phyloP scores from a whole-genome alignment of 1,284 basidiomycete species.

The Austroboletus novae-zelandiae region DNA sequence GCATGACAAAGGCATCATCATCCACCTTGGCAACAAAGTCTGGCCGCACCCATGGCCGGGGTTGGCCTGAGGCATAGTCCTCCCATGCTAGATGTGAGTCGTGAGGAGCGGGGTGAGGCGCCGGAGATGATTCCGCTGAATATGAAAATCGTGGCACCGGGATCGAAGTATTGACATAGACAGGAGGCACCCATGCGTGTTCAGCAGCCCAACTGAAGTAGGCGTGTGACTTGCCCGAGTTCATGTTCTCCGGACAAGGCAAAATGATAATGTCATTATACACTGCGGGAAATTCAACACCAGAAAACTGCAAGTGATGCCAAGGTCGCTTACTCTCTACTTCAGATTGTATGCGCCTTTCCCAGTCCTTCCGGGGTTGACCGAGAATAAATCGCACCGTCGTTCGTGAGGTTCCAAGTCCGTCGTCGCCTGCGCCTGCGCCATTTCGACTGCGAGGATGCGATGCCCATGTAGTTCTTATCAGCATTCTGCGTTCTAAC shows the following conservation, averaged over 20 bases:
- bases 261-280: slow-evolving; percentile 90
- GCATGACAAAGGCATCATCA: slow-evolving; percentile 92
- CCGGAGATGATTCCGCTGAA: slow-evolving; percentile 49
- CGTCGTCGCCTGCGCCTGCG: slow-evolving; percentile 66
- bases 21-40: slow-evolving; percentile 92
- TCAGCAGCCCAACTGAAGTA: slow-evolving; percentile 89
- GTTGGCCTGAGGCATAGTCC: slow-evolving; percentile 43
- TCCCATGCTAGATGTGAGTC: slow-evolving; percentile 58
- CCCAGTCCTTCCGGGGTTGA: slow-evolving; percentile 78
- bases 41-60: slow-evolving; percentile 70
- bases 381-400: slow-evolving; percentile 92
- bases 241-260: slow-evolving; percentile 89
- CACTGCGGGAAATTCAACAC: slow-evolving; percentile 41
- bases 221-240: slow-evolving; percentile 81
- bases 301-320: not conserved
- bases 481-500: slow-evolving; percentile 84
- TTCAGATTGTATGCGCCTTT: slow-evolving; percentile 80
- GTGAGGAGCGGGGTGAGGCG: slow-evolving; percentile 62
- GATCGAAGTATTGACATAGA: slow-evolving; percentile 46
- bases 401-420: slow-evolving; percentile 79
- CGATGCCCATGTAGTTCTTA: slow-evolving; percentile 87
- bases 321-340: slow-evolving; percentile 74
- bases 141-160: slow-evolving; percentile 56
- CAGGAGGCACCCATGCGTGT: slow-evolving; percentile 88
- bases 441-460: slow-evolving; percentile 79